Conservation (phyloP, 225 moss, liverwort and hornwort genomes). For the Thuidium tamariscinum region DNA sequence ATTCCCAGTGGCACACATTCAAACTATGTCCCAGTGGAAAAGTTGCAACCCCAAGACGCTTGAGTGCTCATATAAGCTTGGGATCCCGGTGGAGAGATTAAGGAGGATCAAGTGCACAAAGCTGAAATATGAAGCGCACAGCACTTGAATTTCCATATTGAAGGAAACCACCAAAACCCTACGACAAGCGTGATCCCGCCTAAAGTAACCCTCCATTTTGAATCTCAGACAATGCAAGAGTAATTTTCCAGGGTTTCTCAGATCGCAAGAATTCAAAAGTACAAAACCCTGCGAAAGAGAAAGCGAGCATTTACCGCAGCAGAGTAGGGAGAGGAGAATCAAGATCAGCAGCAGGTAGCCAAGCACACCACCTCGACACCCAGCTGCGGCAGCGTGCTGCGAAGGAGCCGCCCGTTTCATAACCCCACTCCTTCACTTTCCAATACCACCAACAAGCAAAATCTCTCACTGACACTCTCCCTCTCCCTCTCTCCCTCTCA, state of each 20-base stretch:
- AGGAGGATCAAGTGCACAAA: not conserved
- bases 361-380: slow-evolving; percentile 10
- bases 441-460: not conserved
- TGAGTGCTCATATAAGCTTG: not conserved
- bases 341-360: slow-evolving; percentile 4
- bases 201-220: not conserved
- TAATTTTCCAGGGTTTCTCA: not conserved
- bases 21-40: not conserved
- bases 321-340: not conserved
- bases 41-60: not conserved
- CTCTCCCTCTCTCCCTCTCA: not conserved
- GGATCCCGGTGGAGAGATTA: not conserved
- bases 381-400: slow-evolving; percentile 18
- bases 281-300: not conserved
- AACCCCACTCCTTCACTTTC: not conserved
- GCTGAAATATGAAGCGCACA: not conserved
- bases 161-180: not conserved
- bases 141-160: too few relatives aligned
- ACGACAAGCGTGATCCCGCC: not conserved
- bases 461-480: not conserved
- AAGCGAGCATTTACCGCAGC: not conserved
- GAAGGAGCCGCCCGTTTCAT: slow-evolving; percentile 34
- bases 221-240: not conserved
- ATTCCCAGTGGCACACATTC: not conserved
- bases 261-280: not conserved